A percentile compares a stretch with the other conserved stretches of the same genome.
Conservation (phyloP, 129 eudicot species). For the Sambucus nigra region DNA sequence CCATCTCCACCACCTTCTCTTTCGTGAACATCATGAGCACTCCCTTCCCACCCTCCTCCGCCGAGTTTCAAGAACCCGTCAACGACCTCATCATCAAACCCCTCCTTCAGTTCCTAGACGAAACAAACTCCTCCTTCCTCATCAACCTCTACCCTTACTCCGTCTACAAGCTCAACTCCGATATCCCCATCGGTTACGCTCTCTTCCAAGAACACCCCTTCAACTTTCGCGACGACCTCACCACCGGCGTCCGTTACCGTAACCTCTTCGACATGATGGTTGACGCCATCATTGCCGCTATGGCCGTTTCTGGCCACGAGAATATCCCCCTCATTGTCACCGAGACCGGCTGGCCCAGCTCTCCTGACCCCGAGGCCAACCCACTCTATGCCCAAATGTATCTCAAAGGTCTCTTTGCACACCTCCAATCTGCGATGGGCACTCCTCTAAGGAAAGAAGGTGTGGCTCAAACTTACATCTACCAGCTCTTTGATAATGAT, state of each 20-base stretch:
- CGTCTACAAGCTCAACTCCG: conserved; percentile 33
- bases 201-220: too few relatives aligned
- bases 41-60: conserved; percentile 78
- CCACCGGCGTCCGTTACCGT: too few relatives aligned
- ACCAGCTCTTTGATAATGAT: conserved; percentile 58
- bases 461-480: conserved; percentile 46
- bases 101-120: not conserved
- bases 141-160: conserved; percentile 12
- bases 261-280: too few relatives aligned
- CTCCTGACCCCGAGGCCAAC: conserved; percentile 31
- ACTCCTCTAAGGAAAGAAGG: conserved; percentile 85
- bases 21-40: conserved; percentile 42
- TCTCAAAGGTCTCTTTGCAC: conserved; percentile 39
- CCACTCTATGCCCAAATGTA: conserved; percentile 50
- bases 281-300: too few relatives aligned
- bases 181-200: conserved; percentile 61
- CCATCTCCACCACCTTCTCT: conserved; percentile 68
- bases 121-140: not conserved
- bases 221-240: too few relatives aligned
- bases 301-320: too few relatives aligned
- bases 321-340: too few relatives aligned
- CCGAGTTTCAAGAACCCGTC: conserved; percentile 57
- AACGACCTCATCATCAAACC: conserved; percentile 31
- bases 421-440: conserved; percentile 52
- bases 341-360: too few relatives aligned